Evolutionary conservation across 805 yeast genomes (phyloP), one percentile per base, ranked within the genome.

Genomic region (Suhomyces sp.): DNA sequence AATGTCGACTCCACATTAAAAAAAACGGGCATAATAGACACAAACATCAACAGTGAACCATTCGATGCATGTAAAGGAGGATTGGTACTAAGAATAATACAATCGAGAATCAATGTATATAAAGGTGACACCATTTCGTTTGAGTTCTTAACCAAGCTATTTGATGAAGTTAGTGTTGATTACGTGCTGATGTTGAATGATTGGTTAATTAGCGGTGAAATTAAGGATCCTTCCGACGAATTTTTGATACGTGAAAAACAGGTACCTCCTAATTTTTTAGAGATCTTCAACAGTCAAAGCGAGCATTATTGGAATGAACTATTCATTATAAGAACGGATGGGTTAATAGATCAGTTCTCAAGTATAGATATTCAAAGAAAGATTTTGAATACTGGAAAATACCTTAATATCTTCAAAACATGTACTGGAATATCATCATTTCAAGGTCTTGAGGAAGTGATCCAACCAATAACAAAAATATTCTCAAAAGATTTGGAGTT

Each of bases 381-480:
- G 56, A 71, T 91, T 0, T 63, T 91, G 16, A 65, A 79, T 33
- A 86, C 96, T 0, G 99, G 99, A 2, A 90, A 88, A 58, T 81
- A 81, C 47, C 63, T 88, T 37, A 85, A 87, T 49, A 81, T 91
- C 3, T 68, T 84, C 28, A 72, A 77, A 36, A 78, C 72, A 38
- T 79, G 85, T 49, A 57, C 63, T 8, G 83, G 81, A 0, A 60
- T 76, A 3, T 63, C 65, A n/a, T 53, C 58, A 33, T 53, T 65
- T 20, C 53, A 53, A 4, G 37, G 31, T 15, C 47, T 63, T 14
- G 48, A 56, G 14, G 68, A 62, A 29, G 23, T 30, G 5, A 40
- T 63, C 9, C 41, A 38, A 4, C 57, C 59, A 1, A 62, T 68
- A 11, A 48, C 45, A 13, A 57, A 50, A 20, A 43, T 67, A 16